phyloP scores from a whole-genome alignment of 257 asterid genomes.

The Jasminum sambac region DNA sequence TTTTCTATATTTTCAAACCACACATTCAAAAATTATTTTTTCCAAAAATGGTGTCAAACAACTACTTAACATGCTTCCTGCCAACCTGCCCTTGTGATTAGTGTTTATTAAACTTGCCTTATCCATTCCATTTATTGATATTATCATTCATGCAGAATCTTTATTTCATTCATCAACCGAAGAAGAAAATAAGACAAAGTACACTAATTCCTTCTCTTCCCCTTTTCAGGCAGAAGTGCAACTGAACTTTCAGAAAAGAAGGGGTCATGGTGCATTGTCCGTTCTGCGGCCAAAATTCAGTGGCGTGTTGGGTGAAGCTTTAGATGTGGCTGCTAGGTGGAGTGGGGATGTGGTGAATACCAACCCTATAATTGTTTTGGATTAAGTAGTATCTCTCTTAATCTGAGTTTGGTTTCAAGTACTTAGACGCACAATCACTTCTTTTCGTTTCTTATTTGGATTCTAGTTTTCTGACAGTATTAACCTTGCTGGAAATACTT shows the following conservation, averaged over 20 bases:
- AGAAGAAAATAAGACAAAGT: conserved; percentile 3
- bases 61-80: conserved; percentile 7
- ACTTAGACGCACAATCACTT: conserved; percentile 12
- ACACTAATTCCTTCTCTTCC: conserved; percentile 9
- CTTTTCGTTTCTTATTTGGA: conserved; percentile 12
- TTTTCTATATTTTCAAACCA: no score
- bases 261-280: conserved; percentile 94
- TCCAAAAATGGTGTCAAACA: no score
- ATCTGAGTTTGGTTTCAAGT: conserved; percentile 10
- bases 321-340: conserved; percentile 99
- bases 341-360: conserved; percentile 97
- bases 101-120: conserved; percentile 11
- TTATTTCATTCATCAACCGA: conserved; percentile 18
- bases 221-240: conserved; percentile 82
- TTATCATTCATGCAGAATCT: neutral
- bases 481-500: conserved; percentile 29
- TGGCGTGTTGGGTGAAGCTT: conserved; percentile 96
- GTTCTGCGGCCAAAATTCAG: conserved; percentile 96
- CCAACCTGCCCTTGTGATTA: conserved; percentile 21
- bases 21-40: no score
- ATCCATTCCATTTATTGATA: conserved; percentile 6
- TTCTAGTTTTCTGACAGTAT: conserved; percentile 1
- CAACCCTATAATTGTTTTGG: conserved; percentile 20
- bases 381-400: conserved; percentile 19
- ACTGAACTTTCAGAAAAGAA: conserved; percentile 90